Evolutionary conservation across 2,329 filamentous ascomycete species (phyloP).

Genomic region (Mycosphaerella sp.): DNA sequence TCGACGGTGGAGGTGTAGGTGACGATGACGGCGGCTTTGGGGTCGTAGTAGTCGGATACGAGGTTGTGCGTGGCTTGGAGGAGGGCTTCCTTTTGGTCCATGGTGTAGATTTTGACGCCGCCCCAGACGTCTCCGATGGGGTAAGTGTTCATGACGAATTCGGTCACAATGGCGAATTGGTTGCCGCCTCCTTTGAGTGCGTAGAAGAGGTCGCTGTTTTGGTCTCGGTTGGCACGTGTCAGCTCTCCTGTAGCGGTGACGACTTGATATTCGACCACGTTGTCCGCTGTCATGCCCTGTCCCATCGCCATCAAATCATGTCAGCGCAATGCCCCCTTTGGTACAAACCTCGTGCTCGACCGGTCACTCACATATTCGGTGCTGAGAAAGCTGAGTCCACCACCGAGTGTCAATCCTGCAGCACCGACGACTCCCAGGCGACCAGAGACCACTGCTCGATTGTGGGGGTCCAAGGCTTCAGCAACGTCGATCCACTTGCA

Average conservation of each 20-base stretch:
- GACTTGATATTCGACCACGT: conserved; percentile 30
- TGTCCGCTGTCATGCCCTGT: conserved; percentile 27
- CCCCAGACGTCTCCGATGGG: conserved; percentile 38
- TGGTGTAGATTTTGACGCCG: conserved; percentile 40
- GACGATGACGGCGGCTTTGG: conserved; percentile 55
- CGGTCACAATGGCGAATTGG: conserved; percentile 35
- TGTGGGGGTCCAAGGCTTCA: conserved; percentile 19
- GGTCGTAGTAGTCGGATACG: conserved; percentile 52
- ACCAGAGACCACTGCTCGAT: conserved; percentile 22
- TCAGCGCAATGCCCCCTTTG: neutral
- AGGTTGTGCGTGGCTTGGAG: conserved; percentile 43
- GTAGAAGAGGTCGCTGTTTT: conserved; percentile 26
- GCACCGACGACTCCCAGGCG: conserved; percentile 26
- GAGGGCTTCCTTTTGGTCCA: conserved; percentile 37
- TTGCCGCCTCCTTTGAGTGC: conserved; percentile 26
- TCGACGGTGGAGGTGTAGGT: conserved; percentile 46
- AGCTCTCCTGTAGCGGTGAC: conserved; percentile 25
- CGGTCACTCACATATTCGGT: conserved; percentile 27
- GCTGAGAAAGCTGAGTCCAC: conserved; percentile 25
- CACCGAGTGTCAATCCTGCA: conserved; percentile 28
- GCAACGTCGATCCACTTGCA: conserved; percentile 23
- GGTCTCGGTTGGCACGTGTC: conserved; percentile 21
- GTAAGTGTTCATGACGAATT: conserved; percentile 29
- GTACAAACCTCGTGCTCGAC: too few relatives aligned
- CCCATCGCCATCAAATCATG: neutral